Conservation (phyloP, 768 basidiomycete species). For the Arthromyces matolae region DNA sequence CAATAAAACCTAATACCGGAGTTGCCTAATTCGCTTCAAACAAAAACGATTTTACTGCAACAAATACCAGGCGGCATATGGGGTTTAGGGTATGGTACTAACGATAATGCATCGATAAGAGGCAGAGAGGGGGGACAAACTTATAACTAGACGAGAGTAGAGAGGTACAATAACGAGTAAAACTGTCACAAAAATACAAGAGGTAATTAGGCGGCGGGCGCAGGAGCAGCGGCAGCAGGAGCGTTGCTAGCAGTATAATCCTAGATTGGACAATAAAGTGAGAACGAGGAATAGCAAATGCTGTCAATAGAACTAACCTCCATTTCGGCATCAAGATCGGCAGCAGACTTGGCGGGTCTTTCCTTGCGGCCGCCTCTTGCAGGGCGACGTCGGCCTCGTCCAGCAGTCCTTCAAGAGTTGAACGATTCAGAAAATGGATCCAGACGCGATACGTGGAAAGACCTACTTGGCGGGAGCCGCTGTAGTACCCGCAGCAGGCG, state of each 20-base stretch:
- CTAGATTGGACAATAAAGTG: conserved; percentile 31
- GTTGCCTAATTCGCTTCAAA: background rate
- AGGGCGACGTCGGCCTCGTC: conserved; percentile 45
- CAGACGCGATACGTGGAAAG: background rate
- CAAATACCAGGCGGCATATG: background rate
- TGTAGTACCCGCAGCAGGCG: conserved; percentile 49
- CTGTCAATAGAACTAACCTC: conserved; percentile 62
- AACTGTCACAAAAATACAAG: conserved; percentile 12
- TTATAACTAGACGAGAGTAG: conserved; percentile 7
- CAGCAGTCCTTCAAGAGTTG: conserved; percentile 27
- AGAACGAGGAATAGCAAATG: background rate
- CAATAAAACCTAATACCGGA: conserved; percentile 9
- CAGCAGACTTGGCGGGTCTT: conserved; percentile 74
- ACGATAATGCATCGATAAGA: background rate
- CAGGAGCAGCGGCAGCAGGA: conserved; percentile 40
- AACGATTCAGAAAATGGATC: conserved; percentile 5
- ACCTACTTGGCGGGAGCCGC: conserved; percentile 32
- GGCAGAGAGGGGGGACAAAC: background rate
- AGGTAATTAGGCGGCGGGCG: conserved; percentile 20
- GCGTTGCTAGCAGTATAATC: conserved; percentile 65
- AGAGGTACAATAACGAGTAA: conserved; percentile 17
- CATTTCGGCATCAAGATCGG: conserved; percentile 98
- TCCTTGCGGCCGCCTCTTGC: conserved; percentile 48
- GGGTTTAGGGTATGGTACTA: conserved; percentile 5
- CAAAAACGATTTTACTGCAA: conserved; percentile 6